Evolutionary conservation across 805 yeast species (phyloP), one percentile per base, ranked within the genome.

Genomic region (Candida sonorensis): DNA sequence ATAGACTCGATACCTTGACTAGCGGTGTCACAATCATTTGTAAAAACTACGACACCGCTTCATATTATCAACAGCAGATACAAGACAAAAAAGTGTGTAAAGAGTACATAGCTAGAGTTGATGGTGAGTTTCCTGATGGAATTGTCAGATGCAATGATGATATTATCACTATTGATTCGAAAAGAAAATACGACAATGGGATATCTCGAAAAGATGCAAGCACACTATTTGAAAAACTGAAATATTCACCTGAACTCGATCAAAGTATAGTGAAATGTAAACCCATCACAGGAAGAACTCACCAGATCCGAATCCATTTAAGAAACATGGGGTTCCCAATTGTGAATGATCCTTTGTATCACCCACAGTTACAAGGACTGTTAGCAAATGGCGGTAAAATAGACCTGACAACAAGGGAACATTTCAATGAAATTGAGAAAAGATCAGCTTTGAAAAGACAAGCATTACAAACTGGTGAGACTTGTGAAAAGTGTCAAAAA

Each of bases 281-380:
- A 26, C 78, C 79, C 0, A 37, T 66, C 6, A 68, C 77, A 1
- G 80, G 80, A 0, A 57, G 68, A 38, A 70, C 70, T 49, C 80
- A 74, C 50, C 80, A 74, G 47, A 72, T 74, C 17, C 53, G 80
- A 10, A 69, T 74, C 5, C 80, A 74, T 47, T 49, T 74, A 10
- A 48, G 75, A 15, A 66, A 70, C 40, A 30, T 72, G 38, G 66
- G 67, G 0, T 47, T 40, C 38, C 62, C 64, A 2, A 61, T 61
- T 4, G 46, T 38, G 6, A 61, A 61, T 28, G 66, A 61, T 39
- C 59, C 61, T 7, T 30, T 60, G 10, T 61, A 60, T 32, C 37
- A 36, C 17, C 19, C 28, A 9, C 13, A 24, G 9, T 7, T 35
- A 24, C 25, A 33, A 10, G 45, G 45, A 7, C 12, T 38, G 9